Evolutionary conservation across 2,329 filamentous ascomycete species (phyloP).

Genomic region (Fusarium mexicanum): DNA sequence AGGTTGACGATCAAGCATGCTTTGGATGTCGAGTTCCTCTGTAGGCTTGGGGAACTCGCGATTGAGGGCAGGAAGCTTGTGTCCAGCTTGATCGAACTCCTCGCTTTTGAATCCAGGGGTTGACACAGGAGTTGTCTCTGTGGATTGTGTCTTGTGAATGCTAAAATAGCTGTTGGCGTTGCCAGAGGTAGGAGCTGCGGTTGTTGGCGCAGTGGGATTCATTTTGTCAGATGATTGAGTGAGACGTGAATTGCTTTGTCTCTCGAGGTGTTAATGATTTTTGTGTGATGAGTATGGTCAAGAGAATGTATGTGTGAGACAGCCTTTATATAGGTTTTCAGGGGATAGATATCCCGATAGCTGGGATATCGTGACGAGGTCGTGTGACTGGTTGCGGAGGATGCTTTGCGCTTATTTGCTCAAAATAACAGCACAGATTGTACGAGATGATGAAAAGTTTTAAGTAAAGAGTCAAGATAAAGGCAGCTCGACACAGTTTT

Average conservation of each 20-base stretch:
- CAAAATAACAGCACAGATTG: background rate
- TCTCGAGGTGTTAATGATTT: background rate
- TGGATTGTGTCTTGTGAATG: slow-evolving; percentile 34
- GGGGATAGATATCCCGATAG: background rate
- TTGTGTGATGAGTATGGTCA: background rate
- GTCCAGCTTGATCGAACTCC: slow-evolving; percentile 14
- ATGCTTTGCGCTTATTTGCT: background rate
- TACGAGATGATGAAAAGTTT: slow-evolving; percentile 1
- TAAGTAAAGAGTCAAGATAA: background rate
- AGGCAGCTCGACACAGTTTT: background rate
- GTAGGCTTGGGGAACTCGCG: slow-evolving; percentile 54
- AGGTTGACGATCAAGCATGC: slow-evolving; percentile 56
- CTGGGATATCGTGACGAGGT: background rate
- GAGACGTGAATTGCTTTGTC: background rate
- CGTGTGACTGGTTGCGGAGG: background rate
- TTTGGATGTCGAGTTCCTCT: slow-evolving; percentile 52
- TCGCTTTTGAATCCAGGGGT: slow-evolving; percentile 34
- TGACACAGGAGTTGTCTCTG: slow-evolving; percentile 35
- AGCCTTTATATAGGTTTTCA: background rate
- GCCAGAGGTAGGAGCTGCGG: slow-evolving; percentile 19
- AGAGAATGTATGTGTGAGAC: background rate
- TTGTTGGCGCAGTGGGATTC: slow-evolving; percentile 21
- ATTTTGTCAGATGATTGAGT: slow-evolving; percentile 7
- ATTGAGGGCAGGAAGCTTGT: slow-evolving; percentile 48
- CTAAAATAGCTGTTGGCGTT: slow-evolving; percentile 33